Evolutionary conservation across 2,329 filamentous ascomycete genomes (phyloP), one percentile per base, ranked within the genome.

Genomic region (Diaporthe sp.): DNA sequence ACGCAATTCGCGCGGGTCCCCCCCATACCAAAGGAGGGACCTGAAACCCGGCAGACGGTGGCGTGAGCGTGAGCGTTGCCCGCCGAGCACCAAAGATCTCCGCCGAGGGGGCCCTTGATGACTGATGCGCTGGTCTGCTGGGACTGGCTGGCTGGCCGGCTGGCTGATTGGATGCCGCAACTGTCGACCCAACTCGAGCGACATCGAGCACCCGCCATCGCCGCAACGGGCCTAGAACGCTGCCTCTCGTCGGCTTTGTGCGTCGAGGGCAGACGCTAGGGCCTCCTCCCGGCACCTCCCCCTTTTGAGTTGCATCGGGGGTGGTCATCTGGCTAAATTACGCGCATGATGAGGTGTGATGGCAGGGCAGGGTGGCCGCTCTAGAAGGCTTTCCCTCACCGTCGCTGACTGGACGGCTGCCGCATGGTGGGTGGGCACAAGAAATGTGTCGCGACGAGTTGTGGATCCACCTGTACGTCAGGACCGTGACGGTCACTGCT

Each of bases 41-140:
- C 65, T 68, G 65, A 68, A 68, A 68, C 65, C 65, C 65, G 63
- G 65, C 65, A 68, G 65, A 68, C 63, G 63, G 47, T 68, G 65
- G 63, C 31, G 47, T 68, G 63, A 37, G 47, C 65, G 25, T 47
- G 47, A 51, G 31, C 47, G 65, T 53, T 53, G 65, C 47, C 65
- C 65, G 47, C 65, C 65, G 22, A 68, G 65, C 31, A 68, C 49
- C 13, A 25, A 25, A 53, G 65, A 68, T 70, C 65, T 55, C 31
- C 65, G 42, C 39, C 65, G 47, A 25, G 47, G 44, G 44, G 31
- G 44, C 13, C 63, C 44, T 51, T 51, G 63, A 68, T 51, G 44
- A 51, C 60, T 31, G 25, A 22, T 61, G 58, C 20, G 37, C 58
- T 42, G 58, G n/a, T 20, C 28, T 61, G 34, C 37, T 44, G 39